Evolutionary conservation across 1,284 basidiomycete species (phyloP).

Genomic region (Abortiporus biennis): DNA sequence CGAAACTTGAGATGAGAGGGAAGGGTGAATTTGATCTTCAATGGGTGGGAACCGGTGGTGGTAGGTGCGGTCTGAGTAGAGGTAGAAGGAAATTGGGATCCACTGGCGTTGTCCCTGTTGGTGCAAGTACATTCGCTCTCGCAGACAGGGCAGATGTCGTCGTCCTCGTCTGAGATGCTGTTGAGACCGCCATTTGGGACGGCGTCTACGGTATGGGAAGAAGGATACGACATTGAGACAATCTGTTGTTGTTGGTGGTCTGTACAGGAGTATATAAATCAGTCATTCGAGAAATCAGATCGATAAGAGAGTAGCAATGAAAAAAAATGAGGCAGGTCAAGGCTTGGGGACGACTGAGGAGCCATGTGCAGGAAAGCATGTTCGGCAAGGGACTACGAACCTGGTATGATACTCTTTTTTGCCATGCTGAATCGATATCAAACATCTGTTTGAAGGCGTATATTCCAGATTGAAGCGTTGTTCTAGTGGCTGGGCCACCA

Average conservation of each 20-base stretch:
- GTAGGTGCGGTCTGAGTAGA: slow-evolving; percentile 19
- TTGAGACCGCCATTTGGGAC: slow-evolving; percentile 21
- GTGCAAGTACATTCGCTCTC: slow-evolving; percentile 77
- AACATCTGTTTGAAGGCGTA: slow-evolving; percentile 23
- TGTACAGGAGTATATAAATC: no score
- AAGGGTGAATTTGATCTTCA: slow-evolving; percentile 75
- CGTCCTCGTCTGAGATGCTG: slow-evolving; percentile 47
- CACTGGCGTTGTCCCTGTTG: slow-evolving; percentile 27
- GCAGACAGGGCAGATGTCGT: slow-evolving; percentile 81
- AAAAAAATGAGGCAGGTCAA: slow-evolving; percentile 8
- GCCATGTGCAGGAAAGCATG: slow-evolving; percentile 5
- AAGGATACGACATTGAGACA: slow-evolving; percentile 61
- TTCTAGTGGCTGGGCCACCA: slow-evolving; percentile 13
- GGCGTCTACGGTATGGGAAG: slow-evolving; percentile 55
- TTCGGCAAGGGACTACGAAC: slow-evolving; percentile 20
- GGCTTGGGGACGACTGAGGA: no score
- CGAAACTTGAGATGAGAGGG: slow-evolving; percentile 37
- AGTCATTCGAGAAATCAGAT: slow-evolving; percentile 5
- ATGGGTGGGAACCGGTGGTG: slow-evolving; percentile 15
- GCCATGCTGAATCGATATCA: slow-evolving; percentile 22
- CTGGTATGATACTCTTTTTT: slow-evolving; percentile 25
- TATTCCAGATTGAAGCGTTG: slow-evolving; percentile 25
- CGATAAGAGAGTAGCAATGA: slow-evolving; percentile 8
- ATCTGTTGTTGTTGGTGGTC: slow-evolving; percentile 52
- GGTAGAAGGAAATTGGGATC: slow-evolving; percentile 12